These are phyloP conservation scores for Ogataea salicorniae DNA, from an alignment of 805 yeast species.

Conservation along the genomic window DNA sequence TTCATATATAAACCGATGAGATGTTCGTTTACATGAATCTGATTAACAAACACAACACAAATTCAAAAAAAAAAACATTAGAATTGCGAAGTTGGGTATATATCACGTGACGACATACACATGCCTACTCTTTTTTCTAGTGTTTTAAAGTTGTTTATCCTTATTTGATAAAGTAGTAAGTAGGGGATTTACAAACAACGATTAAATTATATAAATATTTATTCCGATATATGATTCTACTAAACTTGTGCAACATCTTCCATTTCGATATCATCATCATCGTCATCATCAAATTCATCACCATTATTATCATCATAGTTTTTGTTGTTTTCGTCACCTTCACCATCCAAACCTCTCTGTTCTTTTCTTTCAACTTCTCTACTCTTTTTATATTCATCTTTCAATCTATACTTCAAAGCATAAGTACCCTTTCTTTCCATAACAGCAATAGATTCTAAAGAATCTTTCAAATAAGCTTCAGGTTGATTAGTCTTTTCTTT, in stretches of 20 bases:
- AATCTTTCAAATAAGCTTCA: constrained; percentile 85
- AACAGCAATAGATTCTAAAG: constrained; percentile 82
- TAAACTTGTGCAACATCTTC: constrained; percentile 54
- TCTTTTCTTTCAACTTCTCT: constrained; percentile 73
- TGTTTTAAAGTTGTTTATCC: too few species aligned
- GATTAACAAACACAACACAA: too few species aligned
- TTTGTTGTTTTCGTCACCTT: constrained; percentile 25
- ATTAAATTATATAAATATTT: too few species aligned
- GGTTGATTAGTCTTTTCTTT: constrained; percentile 95
- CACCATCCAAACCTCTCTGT: constrained; percentile 45
- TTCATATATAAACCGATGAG: too few species aligned
- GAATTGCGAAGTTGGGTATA: too few species aligned
- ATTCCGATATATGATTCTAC: too few species aligned
- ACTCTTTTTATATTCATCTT: constrained; percentile 82
- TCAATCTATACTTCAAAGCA: constrained; percentile 83
- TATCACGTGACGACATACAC: too few species aligned
- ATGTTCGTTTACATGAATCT: too few species aligned
- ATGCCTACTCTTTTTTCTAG: too few species aligned
- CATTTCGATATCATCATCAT: constrained; percentile 70
- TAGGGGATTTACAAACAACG: too few species aligned
- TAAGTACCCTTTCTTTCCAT: constrained; percentile 94
- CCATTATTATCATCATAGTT: constrained; percentile 25
- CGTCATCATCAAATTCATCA: constrained; percentile 53
- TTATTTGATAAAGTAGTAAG: too few species aligned
- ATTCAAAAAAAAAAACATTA: too few species aligned